Percentiles rank a stretch among this genome's conserved stretches.
Evolutionary conservation across 176 grass and related monocot genomes (phyloP).

Genomic region (bread wheat (Triticum aestivum)): DNA sequence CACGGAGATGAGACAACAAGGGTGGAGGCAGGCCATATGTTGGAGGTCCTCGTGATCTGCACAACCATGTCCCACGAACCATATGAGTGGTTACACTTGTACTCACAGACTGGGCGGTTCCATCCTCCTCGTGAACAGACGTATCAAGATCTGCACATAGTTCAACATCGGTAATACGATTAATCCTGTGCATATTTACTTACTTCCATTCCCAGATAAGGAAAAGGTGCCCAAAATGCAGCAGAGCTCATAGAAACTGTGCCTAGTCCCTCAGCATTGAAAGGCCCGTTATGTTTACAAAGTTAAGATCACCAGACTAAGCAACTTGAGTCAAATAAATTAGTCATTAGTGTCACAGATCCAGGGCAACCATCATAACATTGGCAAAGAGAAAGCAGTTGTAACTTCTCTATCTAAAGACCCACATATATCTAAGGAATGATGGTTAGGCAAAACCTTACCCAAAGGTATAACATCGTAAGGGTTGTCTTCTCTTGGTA

Average conservation of each 20-base stretch:
- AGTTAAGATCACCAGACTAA: slow-evolving; percentile 12
- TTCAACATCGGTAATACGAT: not conserved
- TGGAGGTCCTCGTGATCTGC: slow-evolving; percentile 33
- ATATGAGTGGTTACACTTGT: slow-evolving; percentile 54
- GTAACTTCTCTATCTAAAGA: not conserved
- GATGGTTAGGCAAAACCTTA: slow-evolving; percentile 33
- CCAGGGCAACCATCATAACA: not conserved
- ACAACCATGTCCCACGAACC: slow-evolving; percentile 87
- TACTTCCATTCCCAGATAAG: not conserved
- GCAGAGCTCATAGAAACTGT: not conserved
- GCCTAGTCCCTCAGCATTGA: not conserved
- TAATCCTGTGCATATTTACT: slow-evolving; percentile 9
- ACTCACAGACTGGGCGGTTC: slow-evolving; percentile 2
- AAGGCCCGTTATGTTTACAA: not conserved
- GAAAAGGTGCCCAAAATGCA: not conserved
- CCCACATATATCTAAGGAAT: not conserved
- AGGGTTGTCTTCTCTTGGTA: slow-evolving; percentile 86
- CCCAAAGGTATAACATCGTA: slow-evolving; percentile 92
- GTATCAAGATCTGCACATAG: slow-evolving; percentile 69
- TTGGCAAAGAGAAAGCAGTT: not conserved
- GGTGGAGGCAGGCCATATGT: slow-evolving; percentile 60
- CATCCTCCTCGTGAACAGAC: slow-evolving; percentile 34
- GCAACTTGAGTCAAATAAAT: slow-evolving; percentile 6
- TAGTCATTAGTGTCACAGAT: not conserved
- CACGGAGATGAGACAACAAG: slow-evolving; percentile 70